Conservation (phyloP, 345 rosid genomes). For the Physaria fendleri region DNA sequence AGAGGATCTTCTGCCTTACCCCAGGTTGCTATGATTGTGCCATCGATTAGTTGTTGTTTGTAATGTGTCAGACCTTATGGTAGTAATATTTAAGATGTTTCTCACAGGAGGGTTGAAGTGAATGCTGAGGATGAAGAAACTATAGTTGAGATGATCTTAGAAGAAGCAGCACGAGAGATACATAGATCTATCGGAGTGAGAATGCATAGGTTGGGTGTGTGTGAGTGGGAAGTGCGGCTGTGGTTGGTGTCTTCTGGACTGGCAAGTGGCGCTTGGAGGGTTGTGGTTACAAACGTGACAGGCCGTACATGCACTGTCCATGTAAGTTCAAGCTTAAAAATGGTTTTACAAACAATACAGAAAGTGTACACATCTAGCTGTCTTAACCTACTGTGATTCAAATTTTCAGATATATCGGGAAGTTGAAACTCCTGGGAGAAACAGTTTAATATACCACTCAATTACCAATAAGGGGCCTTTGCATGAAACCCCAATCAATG, state of each 20-base stretch:
- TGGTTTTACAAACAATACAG: background rate
- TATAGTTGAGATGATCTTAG: conserved; percentile 61
- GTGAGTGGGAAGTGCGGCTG: conserved; percentile 98
- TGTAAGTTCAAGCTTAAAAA: conserved; percentile 46
- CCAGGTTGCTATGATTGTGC: conserved; percentile 46
- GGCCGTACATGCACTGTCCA: conserved; percentile 90
- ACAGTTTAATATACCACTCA: conserved; percentile 60
- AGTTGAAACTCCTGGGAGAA: conserved; percentile 56
- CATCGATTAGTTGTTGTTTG: conserved; percentile 1
- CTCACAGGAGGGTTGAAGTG: conserved; percentile 73
- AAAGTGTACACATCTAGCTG: conserved; percentile 1
- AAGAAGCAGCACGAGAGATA: conserved; percentile 69
- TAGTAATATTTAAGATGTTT: conserved; percentile 25
- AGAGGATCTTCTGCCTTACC: conserved; percentile 80
- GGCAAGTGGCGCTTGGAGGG: conserved; percentile 97
- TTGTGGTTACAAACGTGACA: conserved; percentile 76
- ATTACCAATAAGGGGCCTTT: conserved; percentile 53
- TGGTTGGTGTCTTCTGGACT: conserved; percentile 79
- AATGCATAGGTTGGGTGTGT: conserved; percentile 88
- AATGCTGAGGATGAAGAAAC: conserved; percentile 64
- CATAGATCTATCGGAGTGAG: conserved; percentile 76
- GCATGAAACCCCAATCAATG: conserved; percentile 56
- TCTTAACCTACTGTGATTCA: conserved; percentile 6
- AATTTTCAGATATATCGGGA: conserved; percentile 81
- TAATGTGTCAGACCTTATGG: background rate